A percentile compares a stretch with the other conserved stretches of the same genome.
phyloP scores from a whole-genome alignment of 805 yeast genomes.

The Barnettozyma californica region DNA sequence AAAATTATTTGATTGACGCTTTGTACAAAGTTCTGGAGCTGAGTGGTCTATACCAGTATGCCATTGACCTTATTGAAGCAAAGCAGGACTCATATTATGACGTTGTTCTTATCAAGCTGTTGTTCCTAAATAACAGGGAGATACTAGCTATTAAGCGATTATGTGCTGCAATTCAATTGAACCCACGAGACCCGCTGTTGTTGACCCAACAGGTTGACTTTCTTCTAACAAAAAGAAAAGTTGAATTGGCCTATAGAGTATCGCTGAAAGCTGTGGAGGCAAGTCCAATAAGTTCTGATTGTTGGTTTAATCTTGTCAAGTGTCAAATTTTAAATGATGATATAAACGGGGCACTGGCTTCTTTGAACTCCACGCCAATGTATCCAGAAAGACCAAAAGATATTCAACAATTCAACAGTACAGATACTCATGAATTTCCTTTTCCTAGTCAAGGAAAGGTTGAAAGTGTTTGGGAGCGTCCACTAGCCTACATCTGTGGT shows the following conservation, averaged over 20 bases:
- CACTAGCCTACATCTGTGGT: constrained; percentile 22
- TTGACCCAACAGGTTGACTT: constrained; percentile 51
- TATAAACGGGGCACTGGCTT: constrained; percentile 52
- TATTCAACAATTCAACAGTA: constrained; percentile 36
- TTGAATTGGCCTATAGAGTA: constrained; percentile 49
- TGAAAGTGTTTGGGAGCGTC: constrained; percentile 41
- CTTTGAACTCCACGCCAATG: constrained; percentile 76
- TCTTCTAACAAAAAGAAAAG: constrained; percentile 47
- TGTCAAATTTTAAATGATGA: constrained; percentile 54
- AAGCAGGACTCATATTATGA: constrained; percentile 20
- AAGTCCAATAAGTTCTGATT: constrained; percentile 69
- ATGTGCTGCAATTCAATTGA: constrained; percentile 23
- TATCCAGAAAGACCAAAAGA: constrained; percentile 39
- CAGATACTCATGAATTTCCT: constrained; percentile 42
- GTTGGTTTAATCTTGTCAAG: constrained; percentile 64
- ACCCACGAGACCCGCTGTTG: constrained; percentile 18
- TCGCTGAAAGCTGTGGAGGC: constrained; percentile 58
- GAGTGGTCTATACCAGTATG: constrained; percentile 32
- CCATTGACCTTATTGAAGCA: constrained; percentile 35
- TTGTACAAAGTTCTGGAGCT: constrained; percentile 43
- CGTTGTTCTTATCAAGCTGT: constrained; percentile 27
- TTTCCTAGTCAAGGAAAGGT: constrained; percentile 50
- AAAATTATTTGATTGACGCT: constrained; percentile 71
- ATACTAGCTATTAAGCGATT: constrained; percentile 30
- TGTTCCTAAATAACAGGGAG: constrained; percentile 30